Percentiles rank a stretch among this genome's conserved stretches.
phyloP scores from a whole-genome alignment of 2,329 filamentous ascomycete species.

The Orbilia oligospora region DNA sequence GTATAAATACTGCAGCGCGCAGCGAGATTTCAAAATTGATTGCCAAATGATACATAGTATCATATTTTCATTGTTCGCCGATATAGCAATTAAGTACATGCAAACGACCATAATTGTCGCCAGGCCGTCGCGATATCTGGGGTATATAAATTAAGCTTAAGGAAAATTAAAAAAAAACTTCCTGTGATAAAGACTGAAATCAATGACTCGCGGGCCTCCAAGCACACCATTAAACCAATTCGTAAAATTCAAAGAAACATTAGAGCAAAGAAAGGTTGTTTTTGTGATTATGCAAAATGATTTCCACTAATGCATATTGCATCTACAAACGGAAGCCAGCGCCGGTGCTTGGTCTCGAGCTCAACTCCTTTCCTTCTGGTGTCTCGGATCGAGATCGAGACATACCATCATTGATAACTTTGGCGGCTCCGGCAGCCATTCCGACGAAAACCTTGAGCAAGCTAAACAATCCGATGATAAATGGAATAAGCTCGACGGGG shows the following conservation, averaged over 20 bases:
- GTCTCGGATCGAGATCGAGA: slow-evolving; percentile 54
- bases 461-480: slow-evolving; percentile 54
- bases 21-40: too few relatives aligned
- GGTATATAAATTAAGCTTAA: slow-evolving; percentile 36
- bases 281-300: background rate
- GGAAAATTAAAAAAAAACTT: slow-evolving; percentile 30
- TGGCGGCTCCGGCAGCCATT: slow-evolving; percentile 44
- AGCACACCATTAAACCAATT: slow-evolving; percentile 5
- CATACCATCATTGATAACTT: slow-evolving; percentile 52
- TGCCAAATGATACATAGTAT: background rate
- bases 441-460: slow-evolving; percentile 49
- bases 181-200: background rate
- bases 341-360: slow-evolving; percentile 54
- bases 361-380: slow-evolving; percentile 57
- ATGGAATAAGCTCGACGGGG: slow-evolving; percentile 57
- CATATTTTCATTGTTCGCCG: background rate
- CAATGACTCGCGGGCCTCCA: background rate
- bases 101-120: background rate
- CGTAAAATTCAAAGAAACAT: background rate
- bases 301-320: background rate
- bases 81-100: slow-evolving; percentile 13
- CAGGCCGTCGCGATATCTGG: slow-evolving; percentile 1
- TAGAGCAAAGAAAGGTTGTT: slow-evolving; percentile 1
- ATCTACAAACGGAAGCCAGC: slow-evolving; percentile 23
- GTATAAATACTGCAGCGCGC: background rate